Conservation (phyloP, 2,329 filamentous ascomycete genomes). For the Chaetomiaceae sp. region DNA sequence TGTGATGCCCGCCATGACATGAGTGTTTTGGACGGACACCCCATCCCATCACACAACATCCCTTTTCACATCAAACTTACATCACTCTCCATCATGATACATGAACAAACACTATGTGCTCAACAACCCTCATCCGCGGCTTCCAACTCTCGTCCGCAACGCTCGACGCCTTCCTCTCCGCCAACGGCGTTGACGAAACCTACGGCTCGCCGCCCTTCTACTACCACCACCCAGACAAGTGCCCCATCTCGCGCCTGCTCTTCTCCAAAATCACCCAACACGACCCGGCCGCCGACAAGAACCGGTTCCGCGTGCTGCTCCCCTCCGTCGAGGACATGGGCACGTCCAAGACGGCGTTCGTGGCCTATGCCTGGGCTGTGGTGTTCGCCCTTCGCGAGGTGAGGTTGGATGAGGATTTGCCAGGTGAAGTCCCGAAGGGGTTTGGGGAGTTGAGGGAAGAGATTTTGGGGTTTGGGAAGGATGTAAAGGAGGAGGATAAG, state of each 20-base stretch:
- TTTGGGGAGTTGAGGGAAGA: conserved; percentile 6
- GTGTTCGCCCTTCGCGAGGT: conserved; percentile 1
- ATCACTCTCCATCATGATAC: background rate
- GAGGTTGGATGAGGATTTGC: background rate
- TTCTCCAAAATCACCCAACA: conserved; percentile 2
- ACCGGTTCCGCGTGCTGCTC: conserved; percentile 3
- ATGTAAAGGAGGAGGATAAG: background rate
- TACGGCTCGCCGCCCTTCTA: conserved; percentile 6
- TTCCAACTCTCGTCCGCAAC: conserved; percentile 1
- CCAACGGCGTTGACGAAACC: conserved; percentile 1
- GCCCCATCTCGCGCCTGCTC: conserved; percentile 3
- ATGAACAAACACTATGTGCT: background rate
- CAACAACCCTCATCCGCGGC: conserved; percentile 5
- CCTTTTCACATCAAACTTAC: background rate
- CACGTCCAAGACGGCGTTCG: background rate
- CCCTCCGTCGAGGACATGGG: background rate
- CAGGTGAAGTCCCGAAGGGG: background rate
- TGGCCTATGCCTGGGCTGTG: conserved; percentile 2
- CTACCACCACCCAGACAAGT: background rate
- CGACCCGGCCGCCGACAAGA: conserved; percentile 1
- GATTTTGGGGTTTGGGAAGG: background rate
- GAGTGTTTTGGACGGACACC: too few relatives aligned
- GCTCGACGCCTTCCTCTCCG: conserved; percentile 1
- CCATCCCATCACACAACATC: too few relatives aligned
- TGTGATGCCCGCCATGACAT: too few relatives aligned